A percentile compares a stretch with the other conserved stretches of the same genome.
Evolutionary conservation across 495 filamentous ascomycete species (phyloP).

Genomic region (Daldinia loculata): DNA sequence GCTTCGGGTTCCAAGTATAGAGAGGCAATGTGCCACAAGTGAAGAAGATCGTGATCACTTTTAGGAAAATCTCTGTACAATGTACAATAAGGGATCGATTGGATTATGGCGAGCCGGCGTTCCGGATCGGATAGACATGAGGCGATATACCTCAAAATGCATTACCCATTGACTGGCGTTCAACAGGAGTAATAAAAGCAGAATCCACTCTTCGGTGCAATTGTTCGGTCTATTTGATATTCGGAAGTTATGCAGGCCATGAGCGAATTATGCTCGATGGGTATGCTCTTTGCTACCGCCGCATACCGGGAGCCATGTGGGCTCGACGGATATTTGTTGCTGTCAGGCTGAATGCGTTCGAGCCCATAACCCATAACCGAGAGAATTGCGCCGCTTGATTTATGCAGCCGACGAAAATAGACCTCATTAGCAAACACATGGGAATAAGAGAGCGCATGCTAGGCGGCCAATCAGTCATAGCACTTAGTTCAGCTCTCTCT

Average conservation of each 20-base stretch:
- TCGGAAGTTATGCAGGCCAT: constrained; percentile 2
- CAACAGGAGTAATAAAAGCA: constrained; percentile 23
- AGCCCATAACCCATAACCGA: constrained; percentile 28
- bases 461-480: constrained; percentile 34
- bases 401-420: constrained; percentile 26
- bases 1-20: constrained; percentile 86
- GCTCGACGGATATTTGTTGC: constrained; percentile 31
- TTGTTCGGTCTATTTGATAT: constrained; percentile 35
- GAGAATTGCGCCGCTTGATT: constrained; percentile 24
- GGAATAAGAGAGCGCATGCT: neutral
- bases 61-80: constrained; percentile 23
- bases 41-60: neutral
- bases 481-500: constrained; percentile 23
- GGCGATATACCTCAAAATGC: constrained; percentile 20
- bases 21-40: neutral
- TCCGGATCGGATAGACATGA: constrained; percentile 36
- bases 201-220: constrained; percentile 40
- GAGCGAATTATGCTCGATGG: constrained; percentile 25
- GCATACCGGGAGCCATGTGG: constrained; percentile 11
- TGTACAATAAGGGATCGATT: constrained; percentile 35
- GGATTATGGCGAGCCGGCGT: constrained; percentile 31
- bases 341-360: constrained; percentile 36
- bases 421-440: constrained; percentile 5
- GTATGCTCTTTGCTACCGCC: neutral
- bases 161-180: constrained; percentile 36